These are phyloP conservation scores for Crithidia acanthocephali DNA, from an alignment of 208 protist genomes.

Conservation along the genomic window DNA sequence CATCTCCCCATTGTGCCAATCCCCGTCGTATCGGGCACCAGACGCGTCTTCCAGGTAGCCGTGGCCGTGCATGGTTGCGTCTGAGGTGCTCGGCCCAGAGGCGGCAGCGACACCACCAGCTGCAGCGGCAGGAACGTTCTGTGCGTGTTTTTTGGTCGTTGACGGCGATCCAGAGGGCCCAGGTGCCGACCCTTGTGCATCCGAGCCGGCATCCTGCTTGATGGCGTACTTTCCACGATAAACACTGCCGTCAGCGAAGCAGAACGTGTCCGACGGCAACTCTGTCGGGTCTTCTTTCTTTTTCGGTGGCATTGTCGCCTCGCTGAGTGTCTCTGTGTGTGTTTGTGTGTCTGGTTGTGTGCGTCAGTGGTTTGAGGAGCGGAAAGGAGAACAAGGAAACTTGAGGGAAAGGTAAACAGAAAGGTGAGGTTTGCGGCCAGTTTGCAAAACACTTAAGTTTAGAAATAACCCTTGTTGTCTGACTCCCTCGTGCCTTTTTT, in stretches of 20 bases:
- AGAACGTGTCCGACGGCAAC: conserved; percentile 53
- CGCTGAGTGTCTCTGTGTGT: background rate
- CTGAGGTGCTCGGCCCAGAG: background rate
- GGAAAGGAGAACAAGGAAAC: no score
- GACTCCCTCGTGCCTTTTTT: no score
- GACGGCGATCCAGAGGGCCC: conserved; percentile 7
- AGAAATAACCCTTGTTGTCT: no score
- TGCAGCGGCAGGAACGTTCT: background rate
- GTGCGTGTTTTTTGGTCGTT: conserved; percentile 22
- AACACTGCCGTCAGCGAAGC: conserved; percentile 64
- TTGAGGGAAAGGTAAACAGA: no score
- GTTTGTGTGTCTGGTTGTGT: background rate
- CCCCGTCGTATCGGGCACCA: conserved; percentile 79
- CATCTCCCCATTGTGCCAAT: conserved; percentile 82
- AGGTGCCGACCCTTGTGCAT: conserved; percentile 8
- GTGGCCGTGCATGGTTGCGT: conserved; percentile 33
- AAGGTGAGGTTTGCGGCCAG: no score
- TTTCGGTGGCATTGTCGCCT: conserved; percentile 55
- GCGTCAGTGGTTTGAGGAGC: no score
- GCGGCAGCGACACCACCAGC: conserved; percentile 5
- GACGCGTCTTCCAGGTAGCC: conserved; percentile 51
- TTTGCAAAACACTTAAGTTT: no score
- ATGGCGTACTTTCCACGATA: conserved; percentile 65
- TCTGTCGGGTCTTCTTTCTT: conserved; percentile 76
- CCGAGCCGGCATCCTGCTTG: conserved; percentile 24